phyloP scores from a whole-genome alignment of 768 basidiomycete genomes.

The Termitomyces sp. region DNA sequence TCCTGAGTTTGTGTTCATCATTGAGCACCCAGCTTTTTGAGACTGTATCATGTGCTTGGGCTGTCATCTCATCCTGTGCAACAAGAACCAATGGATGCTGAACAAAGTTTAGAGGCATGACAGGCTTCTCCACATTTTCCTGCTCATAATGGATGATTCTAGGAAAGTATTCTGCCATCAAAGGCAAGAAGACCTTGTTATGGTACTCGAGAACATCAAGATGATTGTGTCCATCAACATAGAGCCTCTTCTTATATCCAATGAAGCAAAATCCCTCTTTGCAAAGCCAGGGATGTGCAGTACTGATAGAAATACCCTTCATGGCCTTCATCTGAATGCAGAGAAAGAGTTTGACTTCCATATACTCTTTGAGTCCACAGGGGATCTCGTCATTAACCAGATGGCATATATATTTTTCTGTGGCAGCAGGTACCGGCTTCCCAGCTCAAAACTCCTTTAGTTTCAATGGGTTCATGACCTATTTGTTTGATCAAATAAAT shows the following conservation, averaged over 20 bases:
- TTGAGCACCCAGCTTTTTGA: too few species aligned
- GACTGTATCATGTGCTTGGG: too few species aligned
- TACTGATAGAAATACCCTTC: constrained; percentile 27
- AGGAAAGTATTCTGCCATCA: constrained; percentile 16
- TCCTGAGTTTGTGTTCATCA: too few species aligned
- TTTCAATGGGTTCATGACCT: constrained; percentile 31
- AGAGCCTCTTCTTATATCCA: too few species aligned
- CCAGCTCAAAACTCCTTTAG: constrained; percentile 22
- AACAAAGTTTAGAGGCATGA: constrained; percentile 13
- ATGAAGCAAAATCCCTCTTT: too few species aligned
- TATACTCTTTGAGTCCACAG: constrained; percentile 25
- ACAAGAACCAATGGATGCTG: too few species aligned
- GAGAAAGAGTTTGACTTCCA: constrained; percentile 30
- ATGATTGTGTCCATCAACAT: too few species aligned
- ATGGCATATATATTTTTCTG: constrained; percentile 21
- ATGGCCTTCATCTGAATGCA: constrained; percentile 23
- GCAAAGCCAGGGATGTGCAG: too few species aligned
- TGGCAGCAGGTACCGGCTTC: constrained; percentile 21
- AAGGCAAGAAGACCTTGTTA: too few species aligned
- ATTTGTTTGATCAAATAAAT: constrained; percentile 30
- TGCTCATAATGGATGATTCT: constrained; percentile 18
- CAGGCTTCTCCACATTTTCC: constrained; percentile 12
- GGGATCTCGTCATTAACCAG: constrained; percentile 32
- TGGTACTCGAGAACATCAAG: too few species aligned
- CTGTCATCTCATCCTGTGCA: too few species aligned